Evolutionary conservation across 2,329 filamentous ascomycete species (phyloP).

Genomic region (Berkeleyomyces rouxiae): DNA sequence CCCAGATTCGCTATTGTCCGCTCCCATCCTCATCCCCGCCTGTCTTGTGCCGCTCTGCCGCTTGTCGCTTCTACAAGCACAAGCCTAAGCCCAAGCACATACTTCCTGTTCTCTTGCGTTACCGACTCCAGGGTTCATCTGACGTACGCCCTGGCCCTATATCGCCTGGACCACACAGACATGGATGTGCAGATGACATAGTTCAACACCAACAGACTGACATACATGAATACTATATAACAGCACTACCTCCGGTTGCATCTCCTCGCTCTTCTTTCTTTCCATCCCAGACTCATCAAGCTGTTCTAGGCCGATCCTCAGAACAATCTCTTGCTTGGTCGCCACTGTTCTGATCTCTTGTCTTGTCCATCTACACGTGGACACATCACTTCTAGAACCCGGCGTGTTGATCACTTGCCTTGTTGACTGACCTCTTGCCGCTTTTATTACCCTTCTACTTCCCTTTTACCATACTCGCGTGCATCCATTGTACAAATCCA

Average conservation of each 20-base stretch:
- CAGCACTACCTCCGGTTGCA: not conserved
- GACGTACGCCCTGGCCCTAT: not conserved
- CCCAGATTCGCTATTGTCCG: not conserved
- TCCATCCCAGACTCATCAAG: not conserved
- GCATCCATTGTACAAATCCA: not conserved
- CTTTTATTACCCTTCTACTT: not conserved
- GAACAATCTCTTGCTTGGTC: not conserved
- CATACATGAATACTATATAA: not conserved
- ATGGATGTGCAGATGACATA: not conserved
- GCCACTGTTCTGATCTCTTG: not conserved
- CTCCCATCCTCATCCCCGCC: not conserved
- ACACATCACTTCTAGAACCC: not conserved
- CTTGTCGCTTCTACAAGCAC: not conserved
- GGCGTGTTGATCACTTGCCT: not conserved
- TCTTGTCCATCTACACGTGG: not conserved
- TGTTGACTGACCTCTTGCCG: not conserved
- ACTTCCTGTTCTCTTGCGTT: not conserved
- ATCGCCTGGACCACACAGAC: not conserved
- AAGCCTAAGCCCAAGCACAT: not conserved
- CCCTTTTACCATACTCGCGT: not conserved
- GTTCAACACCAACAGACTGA: not conserved
- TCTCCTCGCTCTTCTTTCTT: not conserved
- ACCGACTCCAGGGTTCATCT: not conserved
- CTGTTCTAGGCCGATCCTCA: not conserved
- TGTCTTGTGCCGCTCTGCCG: not conserved